Conservation (phyloP, 305 asterid species). For the Striga hermonthica region DNA sequence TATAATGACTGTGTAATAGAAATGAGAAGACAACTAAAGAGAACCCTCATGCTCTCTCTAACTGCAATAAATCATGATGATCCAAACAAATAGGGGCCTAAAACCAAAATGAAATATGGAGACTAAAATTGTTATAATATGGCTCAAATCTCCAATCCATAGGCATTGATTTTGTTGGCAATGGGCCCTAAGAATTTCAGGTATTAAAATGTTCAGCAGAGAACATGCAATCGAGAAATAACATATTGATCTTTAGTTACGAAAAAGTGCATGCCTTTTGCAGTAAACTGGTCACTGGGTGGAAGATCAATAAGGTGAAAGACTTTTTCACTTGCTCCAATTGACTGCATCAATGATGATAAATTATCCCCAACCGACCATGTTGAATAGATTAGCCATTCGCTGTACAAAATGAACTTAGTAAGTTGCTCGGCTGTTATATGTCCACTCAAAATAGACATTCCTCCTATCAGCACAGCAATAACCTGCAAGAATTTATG, state of each 20-base stretch:
- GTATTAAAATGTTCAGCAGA: too few relatives aligned
- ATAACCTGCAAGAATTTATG: conserved; percentile 57
- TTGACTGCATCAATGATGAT: conserved; percentile 88
- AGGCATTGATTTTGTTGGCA: conserved; percentile 9
- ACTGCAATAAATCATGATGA: not conserved
- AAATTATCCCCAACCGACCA: conserved; percentile 98
- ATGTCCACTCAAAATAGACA: conserved; percentile 81
- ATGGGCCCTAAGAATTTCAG: not conserved
- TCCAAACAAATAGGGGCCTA: conserved; percentile 8
- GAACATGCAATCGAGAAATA: conserved; percentile 15
- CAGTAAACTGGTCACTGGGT: conserved; percentile 67
- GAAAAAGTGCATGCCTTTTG: conserved; percentile 54
- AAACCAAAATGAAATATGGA: conserved; percentile 8
- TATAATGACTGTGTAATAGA: not conserved
- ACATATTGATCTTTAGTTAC: conserved; percentile 21
- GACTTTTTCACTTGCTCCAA: conserved; percentile 98
- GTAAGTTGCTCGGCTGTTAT: conserved; percentile 97
- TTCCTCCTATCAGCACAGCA: conserved; percentile 97
- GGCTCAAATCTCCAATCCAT: not conserved
- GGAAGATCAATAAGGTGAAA: conserved; percentile 74
- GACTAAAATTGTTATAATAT: not conserved
- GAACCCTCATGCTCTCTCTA: not conserved
- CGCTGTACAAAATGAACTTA: conserved; percentile 91
- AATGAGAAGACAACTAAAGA: not conserved
- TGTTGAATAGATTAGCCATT: conserved; percentile 95